Conservation (phyloP, 805 yeast genomes). For the Saccharomyces jurei region DNA sequence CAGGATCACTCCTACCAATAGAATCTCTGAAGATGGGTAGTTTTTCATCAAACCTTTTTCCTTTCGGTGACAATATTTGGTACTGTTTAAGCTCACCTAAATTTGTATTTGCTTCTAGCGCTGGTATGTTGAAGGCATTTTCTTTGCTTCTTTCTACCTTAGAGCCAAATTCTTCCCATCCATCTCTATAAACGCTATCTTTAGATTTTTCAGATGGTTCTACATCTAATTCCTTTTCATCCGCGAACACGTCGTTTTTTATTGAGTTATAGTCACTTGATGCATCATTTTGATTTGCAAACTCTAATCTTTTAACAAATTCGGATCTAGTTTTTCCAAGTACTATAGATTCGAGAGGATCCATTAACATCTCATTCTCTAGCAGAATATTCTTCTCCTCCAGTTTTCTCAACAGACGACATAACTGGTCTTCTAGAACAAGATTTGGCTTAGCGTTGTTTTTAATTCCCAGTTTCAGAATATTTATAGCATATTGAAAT, state of each 20-base stretch:
- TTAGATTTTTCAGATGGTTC: not conserved
- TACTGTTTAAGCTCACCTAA: constrained; percentile 52
- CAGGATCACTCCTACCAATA: constrained; percentile 30
- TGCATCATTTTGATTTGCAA: not conserved
- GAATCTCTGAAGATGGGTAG: constrained; percentile 36
- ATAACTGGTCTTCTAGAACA: not conserved
- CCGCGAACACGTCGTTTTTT: not conserved
- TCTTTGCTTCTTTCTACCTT: constrained; percentile 52
- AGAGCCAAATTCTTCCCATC: constrained; percentile 45
- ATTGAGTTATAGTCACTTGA: not conserved
- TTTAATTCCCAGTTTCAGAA: constrained; percentile 32
- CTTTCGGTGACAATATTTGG: not conserved
- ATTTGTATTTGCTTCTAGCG: constrained; percentile 39
- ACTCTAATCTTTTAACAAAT: not conserved
- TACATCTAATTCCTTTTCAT: not conserved
- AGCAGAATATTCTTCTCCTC: not conserved
- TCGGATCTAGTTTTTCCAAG: not conserved
- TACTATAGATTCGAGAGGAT: not conserved
- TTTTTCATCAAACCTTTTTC: constrained; percentile 11
- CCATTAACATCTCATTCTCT: not conserved
- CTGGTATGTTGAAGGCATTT: constrained; percentile 44
- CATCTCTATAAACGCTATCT: constrained; percentile 13
- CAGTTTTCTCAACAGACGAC: not conserved
- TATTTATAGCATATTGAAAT: constrained; percentile 10
- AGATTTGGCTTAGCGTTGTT: constrained; percentile 54